Conservation (phyloP, 73 alveolate species). For the Uronychia binucleata region DNA sequence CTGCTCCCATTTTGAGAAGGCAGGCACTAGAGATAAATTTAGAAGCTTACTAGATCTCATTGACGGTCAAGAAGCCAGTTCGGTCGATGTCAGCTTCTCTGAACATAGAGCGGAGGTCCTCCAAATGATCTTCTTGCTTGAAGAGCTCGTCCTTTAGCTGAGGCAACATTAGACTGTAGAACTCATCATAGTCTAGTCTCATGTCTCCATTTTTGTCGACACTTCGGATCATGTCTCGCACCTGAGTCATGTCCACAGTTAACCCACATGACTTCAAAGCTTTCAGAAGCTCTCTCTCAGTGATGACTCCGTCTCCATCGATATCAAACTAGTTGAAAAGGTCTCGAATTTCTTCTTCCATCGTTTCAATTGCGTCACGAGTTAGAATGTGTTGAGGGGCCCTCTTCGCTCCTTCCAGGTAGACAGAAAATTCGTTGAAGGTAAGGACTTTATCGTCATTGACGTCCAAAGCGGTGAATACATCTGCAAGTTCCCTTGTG, state of each 20-base stretch:
- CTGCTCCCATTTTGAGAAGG: slow-evolving; percentile 49
- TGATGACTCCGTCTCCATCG: slow-evolving; percentile 30
- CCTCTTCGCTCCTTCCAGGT: slow-evolving; percentile 56
- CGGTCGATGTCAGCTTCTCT: slow-evolving; percentile 58
- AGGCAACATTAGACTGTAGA: slow-evolving; percentile 42
- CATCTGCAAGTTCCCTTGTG: slow-evolving; percentile 6
- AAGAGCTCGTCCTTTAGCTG: slow-evolving; percentile 56
- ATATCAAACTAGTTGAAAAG: slow-evolving; percentile 47
- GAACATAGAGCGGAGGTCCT: slow-evolving; percentile 52
- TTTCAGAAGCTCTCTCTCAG: slow-evolving; percentile 9
- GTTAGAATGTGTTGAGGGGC: background rate
- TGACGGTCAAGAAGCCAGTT: slow-evolving; percentile 52
- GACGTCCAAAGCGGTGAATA: slow-evolving; percentile 44
- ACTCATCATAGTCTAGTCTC: slow-evolving; percentile 25
- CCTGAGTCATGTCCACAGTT: slow-evolving; percentile 3
- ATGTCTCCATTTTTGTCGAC: slow-evolving; percentile 46
- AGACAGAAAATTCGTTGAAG: slow-evolving; percentile 46
- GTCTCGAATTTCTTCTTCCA: slow-evolving; percentile 30
- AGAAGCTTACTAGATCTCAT: slow-evolving; percentile 36
- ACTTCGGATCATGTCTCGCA: slow-evolving; percentile 9
- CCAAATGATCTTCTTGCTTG: slow-evolving; percentile 40
- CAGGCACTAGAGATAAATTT: background rate
- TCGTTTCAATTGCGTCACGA: slow-evolving; percentile 31
- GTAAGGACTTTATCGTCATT: slow-evolving; percentile 48
- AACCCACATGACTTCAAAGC: slow-evolving; percentile 1